Conservation (phyloP, 2,329 filamentous ascomycete species). For the Stylonectria norvegica region DNA sequence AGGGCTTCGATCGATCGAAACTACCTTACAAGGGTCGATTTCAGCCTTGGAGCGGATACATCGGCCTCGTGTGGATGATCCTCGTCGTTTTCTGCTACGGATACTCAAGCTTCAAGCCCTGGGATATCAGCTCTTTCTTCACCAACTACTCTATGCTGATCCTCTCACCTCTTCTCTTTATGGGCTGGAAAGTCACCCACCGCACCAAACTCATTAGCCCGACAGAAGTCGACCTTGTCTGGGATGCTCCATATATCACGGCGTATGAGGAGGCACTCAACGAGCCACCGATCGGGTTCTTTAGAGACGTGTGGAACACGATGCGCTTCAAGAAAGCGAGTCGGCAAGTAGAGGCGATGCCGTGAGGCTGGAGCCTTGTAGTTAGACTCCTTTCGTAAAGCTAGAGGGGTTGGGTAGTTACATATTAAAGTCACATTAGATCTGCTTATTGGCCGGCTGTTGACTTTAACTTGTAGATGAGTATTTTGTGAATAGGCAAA, state of each 20-base stretch:
- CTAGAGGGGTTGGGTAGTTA: too few relatives aligned
- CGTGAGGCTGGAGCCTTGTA: too few relatives aligned
- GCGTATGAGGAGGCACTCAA: constrained; percentile 37
- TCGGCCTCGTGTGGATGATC: background rate
- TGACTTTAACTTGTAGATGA: too few relatives aligned
- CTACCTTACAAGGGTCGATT: constrained; percentile 47
- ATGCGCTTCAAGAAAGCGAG: too few relatives aligned
- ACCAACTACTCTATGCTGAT: constrained; percentile 48
- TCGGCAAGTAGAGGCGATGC: too few relatives aligned
- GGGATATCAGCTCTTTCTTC: constrained; percentile 40
- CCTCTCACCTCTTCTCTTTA: constrained; percentile 43
- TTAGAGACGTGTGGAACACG: too few relatives aligned
- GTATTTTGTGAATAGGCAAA: too few relatives aligned
- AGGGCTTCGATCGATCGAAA: constrained; percentile 38
- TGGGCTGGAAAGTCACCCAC: constrained; percentile 55
- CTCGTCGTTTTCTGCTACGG: constrained; percentile 41
- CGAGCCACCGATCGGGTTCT: background rate
- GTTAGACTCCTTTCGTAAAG: too few relatives aligned
- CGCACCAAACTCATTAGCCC: constrained; percentile 47
- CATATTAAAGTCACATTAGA: too few relatives aligned
- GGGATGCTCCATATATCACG: constrained; percentile 50
- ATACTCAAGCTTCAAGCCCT: constrained; percentile 43
- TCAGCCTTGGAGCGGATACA: background rate
- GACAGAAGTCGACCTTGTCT: constrained; percentile 48
- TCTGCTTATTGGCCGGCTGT: too few relatives aligned